Evolutionary conservation across 202 grass and related monocot species (phyloP).

Genomic region (Eragrostis tef): DNA sequence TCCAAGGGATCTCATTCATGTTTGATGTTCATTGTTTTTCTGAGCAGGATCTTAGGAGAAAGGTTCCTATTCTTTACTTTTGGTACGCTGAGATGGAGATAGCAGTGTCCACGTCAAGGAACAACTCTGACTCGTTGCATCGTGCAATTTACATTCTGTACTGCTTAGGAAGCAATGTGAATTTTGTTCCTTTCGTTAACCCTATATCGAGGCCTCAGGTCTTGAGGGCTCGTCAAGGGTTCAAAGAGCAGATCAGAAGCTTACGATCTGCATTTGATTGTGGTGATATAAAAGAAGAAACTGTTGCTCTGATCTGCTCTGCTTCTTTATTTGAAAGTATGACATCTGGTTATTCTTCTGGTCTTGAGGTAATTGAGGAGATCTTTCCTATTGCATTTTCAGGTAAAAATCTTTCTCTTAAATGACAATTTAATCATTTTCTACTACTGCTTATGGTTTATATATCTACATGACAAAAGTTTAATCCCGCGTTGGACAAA

Average conservation of each 20-base stretch:
- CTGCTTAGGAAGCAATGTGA: constrained; percentile 74
- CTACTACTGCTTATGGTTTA: neutral
- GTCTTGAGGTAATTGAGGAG: constrained; percentile 86
- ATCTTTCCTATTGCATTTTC: constrained; percentile 65
- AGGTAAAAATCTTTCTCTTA: constrained; percentile 55
- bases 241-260: constrained; percentile 87
- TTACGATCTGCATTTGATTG: constrained; percentile 49
- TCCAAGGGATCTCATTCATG: neutral
- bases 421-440: constrained; percentile 25
- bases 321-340: constrained; percentile 87
- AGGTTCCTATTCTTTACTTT: constrained; percentile 74
- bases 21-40: constrained; percentile 26
- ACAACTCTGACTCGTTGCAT: constrained; percentile 58
- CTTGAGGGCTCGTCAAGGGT: constrained; percentile 85
- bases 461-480: constrained; percentile 10
- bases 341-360: constrained; percentile 70
- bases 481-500: constrained; percentile 9
- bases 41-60: constrained; percentile 73
- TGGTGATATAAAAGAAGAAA: constrained; percentile 68
- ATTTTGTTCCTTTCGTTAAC: constrained; percentile 64
- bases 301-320: constrained; percentile 77
- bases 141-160: constrained; percentile 81
- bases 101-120: constrained; percentile 49
- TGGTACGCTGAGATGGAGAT: constrained; percentile 94
- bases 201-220: constrained; percentile 68